Evolutionary conservation across 2,329 filamentous ascomycete species (phyloP).

Genomic region (Ceratocystis alfenasii): DNA sequence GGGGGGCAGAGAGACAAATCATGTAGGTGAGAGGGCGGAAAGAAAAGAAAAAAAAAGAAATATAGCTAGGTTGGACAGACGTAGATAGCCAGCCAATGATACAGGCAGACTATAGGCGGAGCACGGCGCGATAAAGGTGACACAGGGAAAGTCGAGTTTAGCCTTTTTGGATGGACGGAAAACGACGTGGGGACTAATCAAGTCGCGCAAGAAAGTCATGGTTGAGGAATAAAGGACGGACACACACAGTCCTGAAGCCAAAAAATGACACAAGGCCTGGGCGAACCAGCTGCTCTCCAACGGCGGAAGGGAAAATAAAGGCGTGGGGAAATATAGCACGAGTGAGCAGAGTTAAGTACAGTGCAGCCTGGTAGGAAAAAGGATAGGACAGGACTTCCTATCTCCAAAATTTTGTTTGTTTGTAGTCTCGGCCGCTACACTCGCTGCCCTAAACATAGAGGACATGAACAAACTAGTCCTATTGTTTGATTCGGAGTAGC

Average conservation of each 20-base stretch:
- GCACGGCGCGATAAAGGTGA: not conserved
- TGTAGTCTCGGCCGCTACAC: not conserved
- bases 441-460: not conserved
- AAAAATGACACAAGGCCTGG: not conserved
- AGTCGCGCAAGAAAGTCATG: not conserved
- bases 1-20: not conserved
- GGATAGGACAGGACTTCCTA: not conserved
- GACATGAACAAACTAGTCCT: not conserved
- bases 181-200: not conserved
- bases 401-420: conserved; percentile 1
- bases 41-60: not conserved
- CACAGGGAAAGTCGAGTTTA: not conserved
- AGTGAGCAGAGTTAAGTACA: not conserved
- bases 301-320: not conserved
- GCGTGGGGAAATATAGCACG: not conserved
- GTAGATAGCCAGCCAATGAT: not conserved
- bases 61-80: not conserved
- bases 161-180: not conserved
- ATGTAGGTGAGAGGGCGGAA: not conserved
- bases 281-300: not conserved
- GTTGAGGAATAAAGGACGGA: not conserved
- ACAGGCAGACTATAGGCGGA: not conserved
- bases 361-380: not conserved
- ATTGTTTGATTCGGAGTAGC: conserved; percentile 20
- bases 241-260: not conserved